Evolutionary conservation across 2,329 filamentous ascomycete species (phyloP).

Genomic region (Truncatella angustata): DNA sequence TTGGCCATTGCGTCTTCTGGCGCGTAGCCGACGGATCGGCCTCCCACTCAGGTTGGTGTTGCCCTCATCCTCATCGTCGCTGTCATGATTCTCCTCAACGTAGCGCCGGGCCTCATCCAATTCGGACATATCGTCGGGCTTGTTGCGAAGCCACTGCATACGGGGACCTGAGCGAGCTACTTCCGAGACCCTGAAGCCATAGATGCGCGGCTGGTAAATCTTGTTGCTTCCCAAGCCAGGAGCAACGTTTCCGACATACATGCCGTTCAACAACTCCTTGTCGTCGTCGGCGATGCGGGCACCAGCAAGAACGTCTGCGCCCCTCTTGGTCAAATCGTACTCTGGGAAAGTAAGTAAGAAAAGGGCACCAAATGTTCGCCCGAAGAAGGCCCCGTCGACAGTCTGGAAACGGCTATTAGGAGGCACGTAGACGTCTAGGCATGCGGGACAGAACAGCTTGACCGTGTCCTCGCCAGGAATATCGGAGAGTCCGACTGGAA

Average conservation of each 20-base stretch:
- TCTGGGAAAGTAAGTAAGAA: conserved; percentile 99
- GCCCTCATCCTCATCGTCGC: conserved; percentile 56
- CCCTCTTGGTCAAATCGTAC: conserved; percentile 78
- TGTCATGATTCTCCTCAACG: conserved; percentile 51
- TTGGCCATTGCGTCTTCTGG: conserved; percentile 44
- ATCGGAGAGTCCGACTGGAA: conserved; percentile 91
- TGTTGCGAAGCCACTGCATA: conserved; percentile 94
- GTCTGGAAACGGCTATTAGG: conserved; percentile 97
- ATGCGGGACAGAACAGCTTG: conserved; percentile 96
- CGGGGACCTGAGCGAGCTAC: conserved; percentile 84
- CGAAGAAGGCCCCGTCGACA: conserved; percentile 97
- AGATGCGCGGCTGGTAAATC: conserved; percentile 94
- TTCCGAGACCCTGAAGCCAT: conserved; percentile 93
- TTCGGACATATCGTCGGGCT: conserved; percentile 76
- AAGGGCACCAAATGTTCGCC: conserved; percentile 91
- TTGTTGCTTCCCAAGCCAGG: conserved; percentile 78
- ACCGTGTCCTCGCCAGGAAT: conserved; percentile 96
- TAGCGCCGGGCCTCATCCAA: conserved; percentile 73
- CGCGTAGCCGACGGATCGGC: conserved; percentile 40
- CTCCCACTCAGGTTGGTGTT: conserved; percentile 43
- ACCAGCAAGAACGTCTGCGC: conserved; percentile 54
- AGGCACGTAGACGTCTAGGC: conserved; percentile 94
- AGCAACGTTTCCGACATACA: conserved; percentile 82
- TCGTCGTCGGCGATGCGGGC: conserved; percentile 41
- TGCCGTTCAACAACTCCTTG: conserved; percentile 71